Evolutionary conservation across 2,329 filamentous ascomycete genomes (phyloP), one percentile per base, ranked within the genome.

Genomic region (Juglanconis oblonga): DNA sequence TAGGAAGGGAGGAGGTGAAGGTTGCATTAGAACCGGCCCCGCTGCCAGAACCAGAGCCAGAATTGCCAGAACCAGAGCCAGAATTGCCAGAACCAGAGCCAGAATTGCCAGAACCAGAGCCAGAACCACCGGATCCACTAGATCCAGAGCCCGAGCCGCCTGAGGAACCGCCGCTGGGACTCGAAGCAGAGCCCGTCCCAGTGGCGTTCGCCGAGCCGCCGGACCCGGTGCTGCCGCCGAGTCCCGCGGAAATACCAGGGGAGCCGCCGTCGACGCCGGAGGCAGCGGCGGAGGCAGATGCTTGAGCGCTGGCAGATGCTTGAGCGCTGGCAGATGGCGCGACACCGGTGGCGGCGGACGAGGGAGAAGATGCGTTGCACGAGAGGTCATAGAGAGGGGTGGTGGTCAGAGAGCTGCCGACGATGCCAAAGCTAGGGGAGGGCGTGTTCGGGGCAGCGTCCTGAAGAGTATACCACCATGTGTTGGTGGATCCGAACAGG

Each of bases 391-490:
- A 89, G 44, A 88, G 74, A 29, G 87, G 86, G 48, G 76, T 83
- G 61, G 74, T 77, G 67, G 73, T 76, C 55, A 85, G 76, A 64
- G 76, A 72, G 57, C 76, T 77, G 63, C 85, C 85, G 59, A 91
- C 77, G 66, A 94, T 76, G 56, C 90, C 89, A 68, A 93, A 94
- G 71, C 83, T 87, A 47, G 89, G 88, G 74, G 78, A 83, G 32
- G 87, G 86, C 2, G 81, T 82, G 52, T 74, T 77, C n/a, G 81
- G 81, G 33, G 77, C 77, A 45, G 81, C 84, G 72, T 94, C 90
- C 71, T 90, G 85, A 29, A 93, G 82, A 49, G 86, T 90, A 77
- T 87, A 92, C 87, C 90, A 94, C 84, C 87, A 94, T 59, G 86
- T 82, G 71, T 88, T 88, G 68, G 77, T 79, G 52, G 80, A 81